Percentiles rank a stretch among this genome's conserved stretches.
phyloP scores from a whole-genome alignment of 345 rosid genomes.

The Eucalyptus sp. region DNA sequence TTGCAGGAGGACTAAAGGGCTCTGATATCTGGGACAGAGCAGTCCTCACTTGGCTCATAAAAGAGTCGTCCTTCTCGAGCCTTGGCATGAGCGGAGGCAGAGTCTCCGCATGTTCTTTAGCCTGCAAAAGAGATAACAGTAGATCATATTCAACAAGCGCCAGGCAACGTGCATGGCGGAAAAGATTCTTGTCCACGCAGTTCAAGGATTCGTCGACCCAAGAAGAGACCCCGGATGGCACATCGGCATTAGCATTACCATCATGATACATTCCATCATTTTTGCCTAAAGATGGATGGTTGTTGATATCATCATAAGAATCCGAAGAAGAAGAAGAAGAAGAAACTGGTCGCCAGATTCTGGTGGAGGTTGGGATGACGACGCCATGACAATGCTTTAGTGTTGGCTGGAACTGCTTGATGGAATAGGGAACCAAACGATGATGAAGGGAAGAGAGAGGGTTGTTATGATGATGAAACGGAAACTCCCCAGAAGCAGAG shows the following conservation, averaged over 20 bases:
- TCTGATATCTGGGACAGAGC: neutral
- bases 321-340: neutral
- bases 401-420: neutral
- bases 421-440: neutral
- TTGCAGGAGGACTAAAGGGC: neutral
- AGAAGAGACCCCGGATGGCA: neutral
- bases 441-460: neutral
- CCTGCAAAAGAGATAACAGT: neutral
- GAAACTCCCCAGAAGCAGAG: neutral
- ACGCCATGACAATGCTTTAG: neutral
- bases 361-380: neutral
- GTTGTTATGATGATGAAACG: neutral
- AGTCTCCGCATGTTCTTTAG: neutral
- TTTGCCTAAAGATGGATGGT: neutral
- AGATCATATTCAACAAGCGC: neutral
- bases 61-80: neutral
- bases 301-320: neutral
- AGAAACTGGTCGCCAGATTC: neutral
- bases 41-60: neutral
- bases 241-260: neutral
- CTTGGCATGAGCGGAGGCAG: conserved; percentile 7
- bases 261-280: neutral
- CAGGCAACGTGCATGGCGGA: neutral
- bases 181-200: neutral
- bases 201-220: neutral